A percentile compares a stretch with the other conserved stretches of the same genome.
phyloP scores from a whole-genome alignment of 2,329 filamentous ascomycete species.

The Kalmusia sp. region DNA sequence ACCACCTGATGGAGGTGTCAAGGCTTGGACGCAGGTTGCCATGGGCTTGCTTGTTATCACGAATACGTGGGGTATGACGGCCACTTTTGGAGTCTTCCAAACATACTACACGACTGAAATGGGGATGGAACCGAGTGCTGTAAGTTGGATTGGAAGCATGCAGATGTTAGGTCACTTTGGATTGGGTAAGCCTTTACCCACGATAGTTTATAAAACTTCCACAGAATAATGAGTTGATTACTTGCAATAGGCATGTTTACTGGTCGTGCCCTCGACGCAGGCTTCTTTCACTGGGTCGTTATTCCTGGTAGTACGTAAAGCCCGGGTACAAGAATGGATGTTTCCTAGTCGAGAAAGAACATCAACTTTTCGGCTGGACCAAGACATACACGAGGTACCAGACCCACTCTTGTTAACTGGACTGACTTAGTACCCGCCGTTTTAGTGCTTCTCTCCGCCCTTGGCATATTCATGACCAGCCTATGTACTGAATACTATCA shows the following conservation, averaged over 20 bases:
- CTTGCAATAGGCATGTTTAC: conserved; percentile 55
- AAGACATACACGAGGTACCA: no score
- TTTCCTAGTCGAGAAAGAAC: no score
- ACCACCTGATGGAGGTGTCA: conserved; percentile 46
- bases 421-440: no score
- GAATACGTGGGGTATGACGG: conserved; percentile 15
- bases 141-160: conserved; percentile 57
- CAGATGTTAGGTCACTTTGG: conserved; percentile 56
- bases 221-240: background rate
- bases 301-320: conserved; percentile 52
- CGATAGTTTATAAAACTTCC: background rate
- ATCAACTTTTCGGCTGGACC: no score
- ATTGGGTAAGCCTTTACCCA: conserved; percentile 3
- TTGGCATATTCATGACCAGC: conserved; percentile 54
- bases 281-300: conserved; percentile 56
- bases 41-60: conserved; percentile 44
- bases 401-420: no score
- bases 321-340: no score
- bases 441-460: conserved; percentile 50
- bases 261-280: conserved; percentile 60
- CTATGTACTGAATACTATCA: conserved; percentile 60
- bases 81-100: conserved; percentile 32
- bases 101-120: conserved; percentile 29
- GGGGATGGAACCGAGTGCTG: conserved; percentile 43
- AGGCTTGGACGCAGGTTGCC: conserved; percentile 46